Evolutionary conservation across 1,284 basidiomycete genomes (phyloP).

Genomic region (Cutaneotrichosporon sp.): DNA sequence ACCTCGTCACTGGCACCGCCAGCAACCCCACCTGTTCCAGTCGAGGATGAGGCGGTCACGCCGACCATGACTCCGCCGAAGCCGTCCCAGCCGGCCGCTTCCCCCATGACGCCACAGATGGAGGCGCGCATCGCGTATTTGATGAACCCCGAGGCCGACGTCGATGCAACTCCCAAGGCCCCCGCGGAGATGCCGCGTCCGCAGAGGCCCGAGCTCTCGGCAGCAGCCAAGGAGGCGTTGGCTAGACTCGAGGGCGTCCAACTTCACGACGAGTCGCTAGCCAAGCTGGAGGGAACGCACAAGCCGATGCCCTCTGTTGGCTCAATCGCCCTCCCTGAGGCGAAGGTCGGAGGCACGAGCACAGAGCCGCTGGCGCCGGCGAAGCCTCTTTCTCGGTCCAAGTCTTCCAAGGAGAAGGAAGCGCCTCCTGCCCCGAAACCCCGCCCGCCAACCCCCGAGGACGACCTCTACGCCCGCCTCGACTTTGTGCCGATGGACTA

Average conservation of each 20-base stretch:
- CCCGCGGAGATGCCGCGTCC: neutral
- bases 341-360: neutral
- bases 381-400: too few species aligned
- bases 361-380: too few species aligned
- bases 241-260: slow-evolving; percentile 5
- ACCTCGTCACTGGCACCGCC: neutral
- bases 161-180: neutral
- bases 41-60: neutral
- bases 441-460: slow-evolving; percentile 4
- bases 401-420: neutral
- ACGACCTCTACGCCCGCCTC: slow-evolving; percentile 13
- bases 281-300: slow-evolving; percentile 2
- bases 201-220: neutral
- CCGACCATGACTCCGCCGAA: neutral
- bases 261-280: slow-evolving; percentile 9
- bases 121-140: slow-evolving; percentile 3
- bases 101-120: slow-evolving; percentile 8
- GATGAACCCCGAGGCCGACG: neutral
- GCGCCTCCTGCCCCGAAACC: neutral
- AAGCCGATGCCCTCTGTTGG: neutral
- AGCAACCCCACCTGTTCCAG: slow-evolving; percentile 6
- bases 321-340: neutral
- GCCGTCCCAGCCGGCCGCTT: neutral
- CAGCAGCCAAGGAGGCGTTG: slow-evolving; percentile 5
- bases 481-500: slow-evolving; percentile 12